phyloP scores from a whole-genome alignment of 1,139 yeast genomes.

The Magnusiomyces magnusii region DNA sequence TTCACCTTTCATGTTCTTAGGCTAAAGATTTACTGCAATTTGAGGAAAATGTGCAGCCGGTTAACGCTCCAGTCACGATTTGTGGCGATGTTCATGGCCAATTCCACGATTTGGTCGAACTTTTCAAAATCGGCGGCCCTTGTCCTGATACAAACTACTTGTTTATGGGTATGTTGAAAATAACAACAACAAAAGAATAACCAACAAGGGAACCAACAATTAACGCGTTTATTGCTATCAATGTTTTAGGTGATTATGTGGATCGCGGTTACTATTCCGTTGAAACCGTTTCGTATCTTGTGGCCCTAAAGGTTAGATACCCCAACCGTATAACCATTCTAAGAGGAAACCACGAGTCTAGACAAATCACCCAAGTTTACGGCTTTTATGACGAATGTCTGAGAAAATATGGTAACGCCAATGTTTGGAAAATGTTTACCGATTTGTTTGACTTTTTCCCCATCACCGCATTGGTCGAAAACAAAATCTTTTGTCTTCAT shows the following conservation, averaged over 20 bases:
- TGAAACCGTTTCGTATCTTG: slow-evolving; percentile 64
- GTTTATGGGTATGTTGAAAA: slow-evolving; percentile 44
- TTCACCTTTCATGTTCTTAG: not conserved
- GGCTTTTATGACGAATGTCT: slow-evolving; percentile 92
- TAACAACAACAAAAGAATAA: not conserved
- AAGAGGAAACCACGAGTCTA: slow-evolving; percentile 90
- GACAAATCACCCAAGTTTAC: slow-evolving; percentile 89
- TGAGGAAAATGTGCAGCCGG: slow-evolving; percentile 70
- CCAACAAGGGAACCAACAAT: not conserved
- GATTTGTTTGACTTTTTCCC: slow-evolving; percentile 88
- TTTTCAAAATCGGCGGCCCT: slow-evolving; percentile 74
- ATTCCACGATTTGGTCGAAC: slow-evolving; percentile 75
- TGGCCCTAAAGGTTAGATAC: slow-evolving; percentile 70
- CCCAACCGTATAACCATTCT: slow-evolving; percentile 77
- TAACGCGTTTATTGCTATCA: not conserved
- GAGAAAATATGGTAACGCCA: slow-evolving; percentile 81
- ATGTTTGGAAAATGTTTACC: slow-evolving; percentile 88
- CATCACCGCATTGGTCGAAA: slow-evolving; percentile 72
- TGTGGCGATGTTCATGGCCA: slow-evolving; percentile 97
- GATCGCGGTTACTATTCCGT: slow-evolving; percentile 90
- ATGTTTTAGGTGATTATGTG: slow-evolving; percentile 69
- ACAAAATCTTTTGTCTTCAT: slow-evolving; percentile 78
- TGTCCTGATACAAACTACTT: slow-evolving; percentile 67
- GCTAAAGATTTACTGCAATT: slow-evolving; percentile 26
- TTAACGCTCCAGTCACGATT: slow-evolving; percentile 76